A percentile compares a stretch with the other conserved stretches of the same genome.
phyloP scores from a whole-genome alignment of 805 yeast genomes.

The Metschnikowia baotianmanensis region DNA sequence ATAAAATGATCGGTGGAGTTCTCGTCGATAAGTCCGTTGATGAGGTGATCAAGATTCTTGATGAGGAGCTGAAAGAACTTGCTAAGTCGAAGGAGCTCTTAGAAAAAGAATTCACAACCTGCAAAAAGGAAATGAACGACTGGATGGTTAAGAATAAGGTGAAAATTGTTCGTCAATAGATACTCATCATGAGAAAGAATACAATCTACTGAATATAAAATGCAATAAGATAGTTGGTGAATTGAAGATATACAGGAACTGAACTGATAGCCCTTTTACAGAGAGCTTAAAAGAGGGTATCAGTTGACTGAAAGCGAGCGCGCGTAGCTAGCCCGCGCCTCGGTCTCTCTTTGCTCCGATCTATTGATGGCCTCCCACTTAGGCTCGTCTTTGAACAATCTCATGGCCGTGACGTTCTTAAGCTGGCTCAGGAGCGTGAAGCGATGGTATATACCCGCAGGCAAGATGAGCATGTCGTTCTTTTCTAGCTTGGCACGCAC shows the following conservation, averaged over 20 bases:
- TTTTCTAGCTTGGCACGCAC: slow-evolving; percentile 62
- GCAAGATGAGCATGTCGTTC: slow-evolving; percentile 71
- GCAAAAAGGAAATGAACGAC: slow-evolving; percentile 33
- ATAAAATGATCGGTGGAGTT: slow-evolving; percentile 92
- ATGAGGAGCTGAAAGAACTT: slow-evolving; percentile 43
- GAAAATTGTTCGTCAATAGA: slow-evolving; percentile 35
- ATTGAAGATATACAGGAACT: not conserved
- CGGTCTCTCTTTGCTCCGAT: slow-evolving; percentile 40
- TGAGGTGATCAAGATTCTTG: slow-evolving; percentile 66
- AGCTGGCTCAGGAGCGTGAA: slow-evolving; percentile 65
- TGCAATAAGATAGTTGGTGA: no score
- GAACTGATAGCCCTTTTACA: not conserved
- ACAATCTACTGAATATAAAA: no score
- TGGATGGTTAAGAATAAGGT: slow-evolving; percentile 44
- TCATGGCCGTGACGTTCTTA: slow-evolving; percentile 68
- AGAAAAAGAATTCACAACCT: slow-evolving; percentile 26
- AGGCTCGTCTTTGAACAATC: slow-evolving; percentile 92
- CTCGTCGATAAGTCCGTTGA: slow-evolving; percentile 77
- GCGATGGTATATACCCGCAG: slow-evolving; percentile 93
- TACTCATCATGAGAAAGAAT: no score
- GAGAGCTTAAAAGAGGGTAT: no score
- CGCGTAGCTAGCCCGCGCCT: slow-evolving; percentile 36
- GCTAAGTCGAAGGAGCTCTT: slow-evolving; percentile 20
- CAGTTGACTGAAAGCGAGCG: slow-evolving; percentile 27
- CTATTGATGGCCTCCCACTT: slow-evolving; percentile 89